A percentile compares a stretch with the other conserved stretches of the same genome.
These are phyloP conservation scores for Rhodomyrtus tomentosa DNA, from an alignment of 345 rosid species.

Conservation along the genomic window DNA sequence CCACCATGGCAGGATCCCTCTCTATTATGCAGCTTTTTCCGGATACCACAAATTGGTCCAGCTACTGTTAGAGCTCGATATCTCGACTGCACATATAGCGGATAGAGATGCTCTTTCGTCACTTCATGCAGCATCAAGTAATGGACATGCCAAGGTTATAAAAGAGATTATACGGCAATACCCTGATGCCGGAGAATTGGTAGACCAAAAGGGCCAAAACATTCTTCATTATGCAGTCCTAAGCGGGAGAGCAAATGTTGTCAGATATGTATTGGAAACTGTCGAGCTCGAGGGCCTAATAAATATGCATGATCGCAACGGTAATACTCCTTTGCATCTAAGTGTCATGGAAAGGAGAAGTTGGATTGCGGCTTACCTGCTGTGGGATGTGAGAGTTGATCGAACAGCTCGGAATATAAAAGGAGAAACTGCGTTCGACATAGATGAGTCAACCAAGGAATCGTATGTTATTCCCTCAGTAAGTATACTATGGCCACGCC, in stretches of 20 bases:
- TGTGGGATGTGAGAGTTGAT: not conserved
- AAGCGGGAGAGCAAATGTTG: not conserved
- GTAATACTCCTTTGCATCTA: slow-evolving; percentile 2
- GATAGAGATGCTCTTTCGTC: not conserved
- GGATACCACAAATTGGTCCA: not conserved
- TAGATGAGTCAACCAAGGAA: not conserved
- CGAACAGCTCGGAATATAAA: not conserved
- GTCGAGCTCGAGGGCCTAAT: not conserved
- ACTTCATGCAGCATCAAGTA: not conserved
- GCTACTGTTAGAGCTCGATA: not conserved
- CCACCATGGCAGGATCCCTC: not conserved
- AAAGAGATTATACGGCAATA: not conserved
- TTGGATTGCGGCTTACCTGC: not conserved
- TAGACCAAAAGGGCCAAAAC: not conserved
- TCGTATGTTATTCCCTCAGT: not conserved
- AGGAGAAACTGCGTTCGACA: not conserved
- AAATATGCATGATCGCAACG: not conserved
- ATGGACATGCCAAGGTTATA: not conserved
- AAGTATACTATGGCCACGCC: not conserved
- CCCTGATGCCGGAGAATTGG: not conserved
- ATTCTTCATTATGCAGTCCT: slow-evolving; percentile 2
- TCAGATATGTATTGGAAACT: not conserved
- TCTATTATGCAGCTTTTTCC: not conserved
- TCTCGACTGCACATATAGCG: not conserved
- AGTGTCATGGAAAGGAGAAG: not conserved